Conservation (phyloP, 2,329 filamentous ascomycete species). For the Cyclaneusma minus region DNA sequence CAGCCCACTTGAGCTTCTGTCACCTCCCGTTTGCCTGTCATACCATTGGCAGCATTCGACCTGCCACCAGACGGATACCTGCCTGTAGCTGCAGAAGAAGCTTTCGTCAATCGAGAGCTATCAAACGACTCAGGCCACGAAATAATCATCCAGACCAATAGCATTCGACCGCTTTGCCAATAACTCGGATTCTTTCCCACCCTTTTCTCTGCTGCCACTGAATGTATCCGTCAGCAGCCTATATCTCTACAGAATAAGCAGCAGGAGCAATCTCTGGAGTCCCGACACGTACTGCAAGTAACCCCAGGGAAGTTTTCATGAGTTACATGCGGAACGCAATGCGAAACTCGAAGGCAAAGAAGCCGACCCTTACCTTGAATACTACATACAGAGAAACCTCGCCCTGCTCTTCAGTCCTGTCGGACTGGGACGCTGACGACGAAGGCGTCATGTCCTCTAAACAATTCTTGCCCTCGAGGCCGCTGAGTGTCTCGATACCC, state of each 20-base stretch:
- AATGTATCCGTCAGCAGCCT: constrained; percentile 10
- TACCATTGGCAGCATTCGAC: constrained; percentile 8
- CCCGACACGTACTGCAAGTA: background rate
- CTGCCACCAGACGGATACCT: constrained; percentile 13
- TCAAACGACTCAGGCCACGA: constrained; percentile 7
- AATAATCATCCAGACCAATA: constrained; percentile 10
- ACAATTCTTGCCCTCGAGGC: constrained; percentile 25
- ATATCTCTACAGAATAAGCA: constrained; percentile 5
- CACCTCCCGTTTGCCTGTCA: constrained; percentile 10
- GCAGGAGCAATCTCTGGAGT: constrained; percentile 1
- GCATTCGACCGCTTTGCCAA: constrained; percentile 4
- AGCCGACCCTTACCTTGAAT: constrained; percentile 16
- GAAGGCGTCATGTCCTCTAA: constrained; percentile 31
- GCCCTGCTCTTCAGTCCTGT: constrained; percentile 17
- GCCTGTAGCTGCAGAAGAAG: constrained; percentile 14
- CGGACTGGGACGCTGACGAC: constrained; percentile 29
- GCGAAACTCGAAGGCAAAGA: constrained; percentile 18
- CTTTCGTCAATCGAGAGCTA: constrained; percentile 10
- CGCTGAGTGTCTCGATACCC: constrained; percentile 28
- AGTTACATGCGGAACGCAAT: constrained; percentile 19
- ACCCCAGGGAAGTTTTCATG: constrained; percentile 8
- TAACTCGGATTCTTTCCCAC: constrained; percentile 8
- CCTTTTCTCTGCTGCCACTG: constrained; percentile 12
- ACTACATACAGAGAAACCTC: constrained; percentile 12
- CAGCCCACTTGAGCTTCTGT: constrained; percentile 12